Evolutionary conservation across 176 grass and related monocot genomes (phyloP).

Genomic region (Musa schizocarpa): DNA sequence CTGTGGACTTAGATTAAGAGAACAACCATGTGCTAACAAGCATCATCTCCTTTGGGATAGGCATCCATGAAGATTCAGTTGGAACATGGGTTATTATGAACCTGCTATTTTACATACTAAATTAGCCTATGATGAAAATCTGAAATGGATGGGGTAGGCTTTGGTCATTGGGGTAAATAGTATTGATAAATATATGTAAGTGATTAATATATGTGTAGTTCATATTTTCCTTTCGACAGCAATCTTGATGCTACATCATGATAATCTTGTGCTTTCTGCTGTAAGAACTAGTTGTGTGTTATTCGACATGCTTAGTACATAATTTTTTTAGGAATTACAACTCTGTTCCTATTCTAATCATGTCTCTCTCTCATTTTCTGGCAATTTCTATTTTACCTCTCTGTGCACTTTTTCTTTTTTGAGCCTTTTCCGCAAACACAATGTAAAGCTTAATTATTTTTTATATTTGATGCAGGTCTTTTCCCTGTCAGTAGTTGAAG

Average conservation of each 20-base stretch:
- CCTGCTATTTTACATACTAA: not conserved
- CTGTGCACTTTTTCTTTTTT: not conserved
- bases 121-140: not conserved
- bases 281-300: not conserved
- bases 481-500: constrained; percentile 73
- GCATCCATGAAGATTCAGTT: too few relatives aligned
- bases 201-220: too few relatives aligned
- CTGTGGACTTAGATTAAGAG: too few relatives aligned
- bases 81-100: too few relatives aligned
- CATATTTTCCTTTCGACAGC: too few relatives aligned
- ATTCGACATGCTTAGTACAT: not conserved
- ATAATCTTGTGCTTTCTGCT: not conserved
- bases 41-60: too few relatives aligned
- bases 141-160: not conserved
- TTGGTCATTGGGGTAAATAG: not conserved
- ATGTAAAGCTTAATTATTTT: not conserved
- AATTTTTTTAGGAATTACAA: too few relatives aligned
- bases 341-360: not conserved
- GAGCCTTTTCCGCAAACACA: not conserved
- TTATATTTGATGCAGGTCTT: constrained; percentile 42
- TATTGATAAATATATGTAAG: too few relatives aligned
- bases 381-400: not conserved
- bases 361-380: not conserved
- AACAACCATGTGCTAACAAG: too few relatives aligned
- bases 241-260: not conserved